Evolutionary conservation across 75 land plant species (phyloP).

Genomic region (Selaginella tamariscina): DNA sequence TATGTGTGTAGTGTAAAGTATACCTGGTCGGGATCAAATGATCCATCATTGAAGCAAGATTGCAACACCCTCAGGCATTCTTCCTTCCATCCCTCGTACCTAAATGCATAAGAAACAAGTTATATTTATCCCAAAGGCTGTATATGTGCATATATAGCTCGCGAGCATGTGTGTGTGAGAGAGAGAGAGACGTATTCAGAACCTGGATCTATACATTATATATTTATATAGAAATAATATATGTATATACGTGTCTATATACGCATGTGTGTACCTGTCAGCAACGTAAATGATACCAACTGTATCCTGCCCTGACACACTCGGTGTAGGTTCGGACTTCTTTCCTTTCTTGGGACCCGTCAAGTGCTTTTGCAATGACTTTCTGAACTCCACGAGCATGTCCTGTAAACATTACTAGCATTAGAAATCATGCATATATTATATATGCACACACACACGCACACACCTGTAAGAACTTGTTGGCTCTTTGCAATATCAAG

Average conservation of each 20-base stretch:
- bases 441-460: too few relatives aligned
- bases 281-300: constrained; percentile 63
- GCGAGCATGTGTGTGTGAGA: too few relatives aligned
- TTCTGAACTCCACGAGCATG: constrained; percentile 55
- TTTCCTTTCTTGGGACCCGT: constrained; percentile 56
- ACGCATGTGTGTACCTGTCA: too few relatives aligned
- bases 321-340: constrained; percentile 20
- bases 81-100: constrained; percentile 35
- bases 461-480: constrained; percentile 52
- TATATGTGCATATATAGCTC: too few relatives aligned
- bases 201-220: too few relatives aligned
- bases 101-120: too few relatives aligned
- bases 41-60: constrained; percentile 26
- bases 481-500: constrained; percentile 53
- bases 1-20: constrained; percentile 37
- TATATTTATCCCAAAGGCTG: too few relatives aligned
- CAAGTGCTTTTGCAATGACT: constrained; percentile 59
- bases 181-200: too few relatives aligned
- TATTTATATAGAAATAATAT: too few relatives aligned
- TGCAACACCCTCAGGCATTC: constrained; percentile 60
- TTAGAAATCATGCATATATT: too few relatives aligned
- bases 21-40: constrained; percentile 50
- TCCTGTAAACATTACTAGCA: too few relatives aligned
- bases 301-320: constrained; percentile 24
- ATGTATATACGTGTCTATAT: too few relatives aligned